Conservation (phyloP, 1,139 yeast species). For the Saccharomyces hybrid region DNA sequence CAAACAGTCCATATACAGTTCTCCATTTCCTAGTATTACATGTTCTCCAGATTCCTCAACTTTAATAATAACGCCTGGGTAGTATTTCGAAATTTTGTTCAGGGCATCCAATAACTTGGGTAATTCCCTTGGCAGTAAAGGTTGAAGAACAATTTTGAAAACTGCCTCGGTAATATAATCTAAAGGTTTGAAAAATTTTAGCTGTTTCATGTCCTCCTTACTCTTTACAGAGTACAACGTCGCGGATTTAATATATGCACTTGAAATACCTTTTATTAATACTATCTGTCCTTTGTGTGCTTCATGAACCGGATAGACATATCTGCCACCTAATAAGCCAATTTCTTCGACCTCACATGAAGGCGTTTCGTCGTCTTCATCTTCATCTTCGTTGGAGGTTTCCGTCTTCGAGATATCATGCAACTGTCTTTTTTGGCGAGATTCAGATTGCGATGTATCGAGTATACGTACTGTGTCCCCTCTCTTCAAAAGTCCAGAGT, state of each 20-base stretch:
- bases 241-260: slow-evolving; percentile 52
- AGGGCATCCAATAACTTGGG: slow-evolving; percentile 67
- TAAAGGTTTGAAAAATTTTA: slow-evolving; percentile 35
- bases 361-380: slow-evolving; percentile 36
- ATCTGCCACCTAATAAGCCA: slow-evolving; percentile 66
- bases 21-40: slow-evolving; percentile 77
- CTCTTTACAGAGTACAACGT: slow-evolving; percentile 37
- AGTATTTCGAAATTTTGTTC: slow-evolving; percentile 53
- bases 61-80: slow-evolving; percentile 56
- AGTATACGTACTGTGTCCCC: slow-evolving; percentile 48
- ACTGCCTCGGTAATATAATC: slow-evolving; percentile 50
- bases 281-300: slow-evolving; percentile 63
- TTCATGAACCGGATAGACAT: slow-evolving; percentile 47
- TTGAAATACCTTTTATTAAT: slow-evolving; percentile 54
- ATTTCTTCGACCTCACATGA: slow-evolving; percentile 40
- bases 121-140: slow-evolving; percentile 68
- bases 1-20: slow-evolving; percentile 76
- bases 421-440: neutral
- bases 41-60: slow-evolving; percentile 92
- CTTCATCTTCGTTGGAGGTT: slow-evolving; percentile 44
- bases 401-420: slow-evolving; percentile 16
- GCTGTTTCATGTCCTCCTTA: slow-evolving; percentile 13
- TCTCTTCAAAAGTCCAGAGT: slow-evolving; percentile 48
- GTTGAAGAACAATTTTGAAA: slow-evolving; percentile 78
- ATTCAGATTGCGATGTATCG: slow-evolving; percentile 33